A percentile compares a stretch with the other conserved stretches of the same genome.
These are phyloP conservation scores for Ogataea siamensis DNA, from an alignment of 805 yeast genomes.

Conservation along the genomic window DNA sequence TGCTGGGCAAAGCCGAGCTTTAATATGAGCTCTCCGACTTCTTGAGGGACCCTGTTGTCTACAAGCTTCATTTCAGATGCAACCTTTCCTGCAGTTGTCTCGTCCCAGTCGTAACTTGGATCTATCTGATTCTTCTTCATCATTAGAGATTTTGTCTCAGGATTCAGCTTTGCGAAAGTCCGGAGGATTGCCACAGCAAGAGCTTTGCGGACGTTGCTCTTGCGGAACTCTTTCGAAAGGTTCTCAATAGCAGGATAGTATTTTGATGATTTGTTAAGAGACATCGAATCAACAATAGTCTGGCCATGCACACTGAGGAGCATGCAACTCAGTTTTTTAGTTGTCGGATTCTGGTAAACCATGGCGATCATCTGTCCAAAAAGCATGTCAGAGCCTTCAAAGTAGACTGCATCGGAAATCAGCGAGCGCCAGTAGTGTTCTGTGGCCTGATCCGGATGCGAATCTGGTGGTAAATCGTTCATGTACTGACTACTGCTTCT, in stretches of 20 bases:
- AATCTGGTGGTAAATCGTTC: slow-evolving; percentile 13
- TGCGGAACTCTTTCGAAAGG: slow-evolving; percentile 45
- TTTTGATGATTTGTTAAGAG: slow-evolving; percentile 57
- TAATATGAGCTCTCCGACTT: slow-evolving; percentile 56
- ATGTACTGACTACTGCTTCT: slow-evolving; percentile 21
- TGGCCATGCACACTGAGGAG: slow-evolving; percentile 67
- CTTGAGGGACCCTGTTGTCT: slow-evolving; percentile 49
- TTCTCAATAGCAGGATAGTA: slow-evolving; percentile 81
- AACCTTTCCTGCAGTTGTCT: slow-evolving; percentile 76
- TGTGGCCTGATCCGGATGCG: slow-evolving; percentile 17
- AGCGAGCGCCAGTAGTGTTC: slow-evolving; percentile 41
- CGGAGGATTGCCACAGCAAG: slow-evolving; percentile 73
- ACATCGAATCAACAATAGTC: slow-evolving; percentile 54
- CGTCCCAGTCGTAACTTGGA: slow-evolving; percentile 57
- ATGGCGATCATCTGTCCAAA: slow-evolving; percentile 47
- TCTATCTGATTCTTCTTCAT: slow-evolving; percentile 22
- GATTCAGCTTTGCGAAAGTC: slow-evolving; percentile 58
- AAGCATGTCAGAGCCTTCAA: slow-evolving; percentile 47
- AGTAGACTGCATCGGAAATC: slow-evolving; percentile 51
- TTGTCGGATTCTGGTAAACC: slow-evolving; percentile 47
- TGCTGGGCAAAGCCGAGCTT: slow-evolving; percentile 56
- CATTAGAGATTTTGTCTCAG: slow-evolving; percentile 22
- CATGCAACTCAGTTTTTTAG: slow-evolving; percentile 50
- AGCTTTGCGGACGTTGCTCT: slow-evolving; percentile 65
- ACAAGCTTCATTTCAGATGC: slow-evolving; percentile 65